phyloP scores from a whole-genome alignment of 1,284 basidiomycete species.

The Cutaneotrichosporon spelunceum region DNA sequence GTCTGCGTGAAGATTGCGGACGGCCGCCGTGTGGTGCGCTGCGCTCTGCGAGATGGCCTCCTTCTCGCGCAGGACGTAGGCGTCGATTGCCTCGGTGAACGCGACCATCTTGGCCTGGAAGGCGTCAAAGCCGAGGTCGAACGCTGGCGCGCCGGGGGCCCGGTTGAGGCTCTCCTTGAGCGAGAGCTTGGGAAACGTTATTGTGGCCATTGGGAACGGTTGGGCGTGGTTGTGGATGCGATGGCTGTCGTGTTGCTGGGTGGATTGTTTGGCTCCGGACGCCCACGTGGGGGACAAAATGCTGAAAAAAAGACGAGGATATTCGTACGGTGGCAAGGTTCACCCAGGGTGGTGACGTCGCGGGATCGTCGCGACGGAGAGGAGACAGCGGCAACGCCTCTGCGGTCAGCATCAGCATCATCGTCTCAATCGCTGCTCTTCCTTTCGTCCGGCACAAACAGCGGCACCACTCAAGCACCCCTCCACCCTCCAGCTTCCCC shows the following conservation, averaged over 20 bases:
- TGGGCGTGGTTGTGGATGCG: neutral
- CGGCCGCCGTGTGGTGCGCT: conserved; percentile 29
- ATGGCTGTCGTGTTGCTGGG: neutral
- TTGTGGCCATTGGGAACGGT: conserved; percentile 18
- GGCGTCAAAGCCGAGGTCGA: conserved; percentile 42
- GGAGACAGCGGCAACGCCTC: too few relatives aligned
- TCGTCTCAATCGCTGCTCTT: too few relatives aligned
- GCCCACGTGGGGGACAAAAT: neutral
- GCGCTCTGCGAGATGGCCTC: conserved; percentile 40
- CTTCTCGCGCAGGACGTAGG: conserved; percentile 38
- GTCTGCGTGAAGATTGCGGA: conserved; percentile 38
- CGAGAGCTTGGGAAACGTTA: conserved; percentile 14
- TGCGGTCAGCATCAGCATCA: too few relatives aligned
- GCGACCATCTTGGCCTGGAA: conserved; percentile 39
- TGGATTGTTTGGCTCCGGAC: neutral
- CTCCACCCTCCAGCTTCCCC: too few relatives aligned
- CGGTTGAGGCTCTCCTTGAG: conserved; percentile 11
- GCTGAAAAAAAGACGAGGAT: neutral
- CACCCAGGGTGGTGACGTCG: neutral
- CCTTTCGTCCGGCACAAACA: too few relatives aligned
- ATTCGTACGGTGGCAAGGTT: neutral
- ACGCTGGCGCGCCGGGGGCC: conserved; percentile 14
- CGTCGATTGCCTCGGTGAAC: conserved; percentile 46
- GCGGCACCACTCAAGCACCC: neutral
- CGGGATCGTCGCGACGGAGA: conserved; percentile 1